These are phyloP conservation scores for Penicillium rolfsii DNA, from an alignment of 2,329 filamentous ascomycete genomes.

Conservation along the genomic window DNA sequence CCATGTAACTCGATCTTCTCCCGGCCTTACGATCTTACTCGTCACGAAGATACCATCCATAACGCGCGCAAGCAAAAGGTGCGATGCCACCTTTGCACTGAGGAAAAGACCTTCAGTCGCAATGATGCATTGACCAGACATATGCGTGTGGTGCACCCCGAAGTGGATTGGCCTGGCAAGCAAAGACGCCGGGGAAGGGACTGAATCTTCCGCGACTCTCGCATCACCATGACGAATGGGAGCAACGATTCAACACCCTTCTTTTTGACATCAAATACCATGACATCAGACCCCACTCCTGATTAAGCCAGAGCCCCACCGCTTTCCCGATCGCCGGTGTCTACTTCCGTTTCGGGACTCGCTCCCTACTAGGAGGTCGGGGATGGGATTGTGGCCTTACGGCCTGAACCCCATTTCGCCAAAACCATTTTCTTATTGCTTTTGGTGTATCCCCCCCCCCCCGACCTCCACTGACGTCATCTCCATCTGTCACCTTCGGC, in stretches of 20 bases:
- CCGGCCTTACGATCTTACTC: constrained; percentile 90
- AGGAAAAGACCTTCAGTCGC: constrained; percentile 95
- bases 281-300: constrained; percentile 21
- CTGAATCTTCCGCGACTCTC: constrained; percentile 23
- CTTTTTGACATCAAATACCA: background rate
- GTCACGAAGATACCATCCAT: constrained; percentile 97
- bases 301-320: constrained; percentile 15
- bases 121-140: constrained; percentile 93
- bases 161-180: constrained; percentile 79
- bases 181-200: constrained; percentile 47
- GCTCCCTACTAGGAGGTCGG: background rate
- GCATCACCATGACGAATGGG: constrained; percentile 29
- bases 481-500: background rate
- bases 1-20: constrained; percentile 94
- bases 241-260: constrained; percentile 5
- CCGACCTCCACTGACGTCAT: constrained; percentile 19
- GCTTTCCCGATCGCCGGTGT: constrained; percentile 20
- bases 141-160: constrained; percentile 91
- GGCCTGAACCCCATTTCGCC: constrained; percentile 16
- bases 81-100: constrained; percentile 85
- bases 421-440: background rate
- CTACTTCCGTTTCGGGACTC: constrained; percentile 16
- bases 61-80: constrained; percentile 94
- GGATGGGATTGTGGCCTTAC: constrained; percentile 18
- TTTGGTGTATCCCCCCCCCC: background rate